Evolutionary conservation across 192 early-diverging fungal species (phyloP).

Genomic region (Gonapodya prolifera): DNA sequence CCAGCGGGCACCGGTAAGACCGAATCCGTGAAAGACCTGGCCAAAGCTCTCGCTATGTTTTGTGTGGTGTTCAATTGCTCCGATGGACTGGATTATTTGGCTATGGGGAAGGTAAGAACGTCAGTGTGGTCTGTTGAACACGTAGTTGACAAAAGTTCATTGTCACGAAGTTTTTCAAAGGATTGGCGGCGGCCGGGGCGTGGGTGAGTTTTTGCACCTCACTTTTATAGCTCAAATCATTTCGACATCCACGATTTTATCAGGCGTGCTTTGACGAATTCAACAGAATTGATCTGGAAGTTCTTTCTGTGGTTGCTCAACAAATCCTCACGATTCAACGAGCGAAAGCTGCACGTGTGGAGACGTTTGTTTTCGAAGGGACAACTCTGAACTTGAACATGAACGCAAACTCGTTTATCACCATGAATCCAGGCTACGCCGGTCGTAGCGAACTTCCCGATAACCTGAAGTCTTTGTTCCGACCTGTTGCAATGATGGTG

Average conservation of each 20-base stretch:
- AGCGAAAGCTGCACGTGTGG: conserved; percentile 41
- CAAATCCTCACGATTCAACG: conserved; percentile 49
- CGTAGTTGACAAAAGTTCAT: too few species aligned
- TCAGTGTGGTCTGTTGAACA: neutral
- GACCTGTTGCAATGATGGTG: conserved; percentile 43
- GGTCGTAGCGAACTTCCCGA: conserved; percentile 46
- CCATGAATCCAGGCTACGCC: conserved; percentile 56
- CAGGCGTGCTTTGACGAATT: neutral
- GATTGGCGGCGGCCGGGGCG: conserved; percentile 44
- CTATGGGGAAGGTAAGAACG: conserved; percentile 34
- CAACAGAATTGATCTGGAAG: conserved; percentile 42
- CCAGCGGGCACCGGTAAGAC: conserved; percentile 50
- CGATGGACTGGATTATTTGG: conserved; percentile 49
- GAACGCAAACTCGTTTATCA: conserved; percentile 40
- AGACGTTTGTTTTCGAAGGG: conserved; percentile 42
- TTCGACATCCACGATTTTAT: neutral
- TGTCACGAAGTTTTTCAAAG: conserved; percentile 45
- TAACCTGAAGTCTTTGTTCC: conserved; percentile 30
- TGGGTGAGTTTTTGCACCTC: conserved; percentile 53
- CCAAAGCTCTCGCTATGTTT: conserved; percentile 51
- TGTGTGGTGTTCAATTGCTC: conserved; percentile 55
- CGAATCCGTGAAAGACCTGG: conserved; percentile 47
- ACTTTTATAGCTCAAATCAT: conserved; percentile 25
- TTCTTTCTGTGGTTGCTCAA: conserved; percentile 47
- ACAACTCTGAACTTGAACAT: conserved; percentile 41